A percentile compares a stretch with the other conserved stretches of the same genome.
These are phyloP conservation scores for Polygonum maritimum DNA, from an alignment of 148 eudicot species.

Conservation along the genomic window DNA sequence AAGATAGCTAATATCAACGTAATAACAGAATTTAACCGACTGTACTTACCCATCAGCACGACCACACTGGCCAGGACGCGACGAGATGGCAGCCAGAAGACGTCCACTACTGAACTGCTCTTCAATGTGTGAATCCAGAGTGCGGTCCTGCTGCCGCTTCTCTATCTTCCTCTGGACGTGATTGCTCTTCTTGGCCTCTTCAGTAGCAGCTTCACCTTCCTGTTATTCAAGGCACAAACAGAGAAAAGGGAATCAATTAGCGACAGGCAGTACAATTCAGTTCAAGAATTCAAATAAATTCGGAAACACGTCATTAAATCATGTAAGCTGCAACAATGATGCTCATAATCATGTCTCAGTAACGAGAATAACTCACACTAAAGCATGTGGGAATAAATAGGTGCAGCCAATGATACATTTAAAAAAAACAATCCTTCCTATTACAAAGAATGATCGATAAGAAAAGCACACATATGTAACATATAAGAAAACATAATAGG, in stretches of 20 bases:
- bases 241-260: neutral
- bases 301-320: neutral
- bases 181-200: conserved; percentile 5
- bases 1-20: neutral
- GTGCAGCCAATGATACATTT: neutral
- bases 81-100: conserved; percentile 9
- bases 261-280: neutral
- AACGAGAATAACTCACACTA: neutral
- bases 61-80: conserved; percentile 9
- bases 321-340: neutral
- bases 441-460: neutral
- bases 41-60: conserved; percentile 7
- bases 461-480: neutral
- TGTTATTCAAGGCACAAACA: neutral
- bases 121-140: conserved; percentile 10
- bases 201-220: neutral
- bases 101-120: conserved; percentile 8
- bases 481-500: too few species aligned
- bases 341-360: neutral
- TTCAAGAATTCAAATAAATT: neutral
- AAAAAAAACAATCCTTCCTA: neutral
- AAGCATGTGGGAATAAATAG: neutral
- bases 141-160: conserved; percentile 3
- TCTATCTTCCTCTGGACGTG: conserved; percentile 8
- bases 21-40: neutral